Percentiles rank a stretch among this genome's conserved stretches.
phyloP scores from a whole-genome alignment of 371 early-diverging fungal species.

The Chytridium lagenaria region DNA sequence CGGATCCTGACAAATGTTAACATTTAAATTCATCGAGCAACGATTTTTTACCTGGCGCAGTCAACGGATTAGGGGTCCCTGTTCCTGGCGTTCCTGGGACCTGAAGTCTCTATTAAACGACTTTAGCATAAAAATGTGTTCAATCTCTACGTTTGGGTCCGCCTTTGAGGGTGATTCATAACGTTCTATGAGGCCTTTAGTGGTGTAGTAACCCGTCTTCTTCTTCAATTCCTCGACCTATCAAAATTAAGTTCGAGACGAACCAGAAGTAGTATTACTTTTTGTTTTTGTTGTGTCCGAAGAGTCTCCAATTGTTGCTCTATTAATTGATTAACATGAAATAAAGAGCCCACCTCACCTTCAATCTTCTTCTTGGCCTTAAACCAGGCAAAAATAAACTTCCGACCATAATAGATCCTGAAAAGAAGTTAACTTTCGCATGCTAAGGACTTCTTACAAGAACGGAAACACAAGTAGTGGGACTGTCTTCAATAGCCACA shows the following conservation, averaged over 20 bases:
- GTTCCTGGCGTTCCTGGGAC: background rate
- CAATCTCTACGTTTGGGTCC: background rate
- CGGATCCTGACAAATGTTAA: background rate
- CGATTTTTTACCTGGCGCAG: background rate
- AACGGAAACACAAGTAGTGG: conserved; percentile 63
- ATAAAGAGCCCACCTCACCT: conserved; percentile 16
- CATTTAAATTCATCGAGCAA: background rate
- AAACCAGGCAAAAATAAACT: conserved; percentile 34
- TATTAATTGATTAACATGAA: background rate
- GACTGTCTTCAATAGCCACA: conserved; percentile 58
- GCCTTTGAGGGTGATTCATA: conserved; percentile 67
- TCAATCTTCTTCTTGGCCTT: conserved; percentile 27
- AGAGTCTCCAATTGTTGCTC: conserved; percentile 59
- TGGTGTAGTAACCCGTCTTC: conserved; percentile 84
- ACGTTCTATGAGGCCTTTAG: conserved; percentile 88
- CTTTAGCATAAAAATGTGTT: background rate
- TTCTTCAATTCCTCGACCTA: conserved; percentile 87
- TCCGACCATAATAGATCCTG: conserved; percentile 26
- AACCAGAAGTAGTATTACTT: conserved; percentile 37
- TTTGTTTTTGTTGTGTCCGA: conserved; percentile 65
- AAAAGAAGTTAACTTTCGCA: no score
- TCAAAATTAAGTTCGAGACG: background rate
- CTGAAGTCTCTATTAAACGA: background rate
- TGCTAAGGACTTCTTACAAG: conserved; percentile 48
- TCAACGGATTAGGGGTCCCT: background rate